A percentile compares a stretch with the other conserved stretches of the same genome.
Evolutionary conservation across 2,329 filamentous ascomycete species (phyloP).

Genomic region (Diaporthe eres): DNA sequence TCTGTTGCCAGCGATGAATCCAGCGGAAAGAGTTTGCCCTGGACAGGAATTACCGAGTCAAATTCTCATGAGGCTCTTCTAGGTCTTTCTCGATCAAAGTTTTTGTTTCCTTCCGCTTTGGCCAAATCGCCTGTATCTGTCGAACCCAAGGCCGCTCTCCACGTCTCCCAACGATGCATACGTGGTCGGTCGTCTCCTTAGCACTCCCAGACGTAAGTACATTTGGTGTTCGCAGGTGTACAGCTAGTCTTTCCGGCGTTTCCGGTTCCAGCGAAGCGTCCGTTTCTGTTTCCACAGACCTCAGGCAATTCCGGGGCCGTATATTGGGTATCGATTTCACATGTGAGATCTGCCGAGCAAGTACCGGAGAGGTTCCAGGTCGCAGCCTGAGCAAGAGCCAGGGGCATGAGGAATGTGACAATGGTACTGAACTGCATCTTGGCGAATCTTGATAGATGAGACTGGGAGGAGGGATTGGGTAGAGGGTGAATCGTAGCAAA

Average conservation of each 20-base stretch:
- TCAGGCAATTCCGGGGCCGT: not conserved
- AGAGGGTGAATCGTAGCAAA: not conserved
- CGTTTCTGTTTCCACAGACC: not conserved
- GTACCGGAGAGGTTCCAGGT: not conserved
- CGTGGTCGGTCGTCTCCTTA: not conserved
- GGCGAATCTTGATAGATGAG: not conserved
- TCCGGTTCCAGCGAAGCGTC: not conserved
- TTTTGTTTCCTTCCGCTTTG: not conserved
- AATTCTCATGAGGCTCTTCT: too few species aligned
- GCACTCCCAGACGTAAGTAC: not conserved
- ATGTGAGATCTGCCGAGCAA: not conserved
- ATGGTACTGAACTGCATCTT: conserved; percentile 1
- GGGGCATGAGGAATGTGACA: not conserved
- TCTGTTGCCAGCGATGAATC: too few species aligned
- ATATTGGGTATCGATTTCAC: not conserved
- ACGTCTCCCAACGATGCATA: not conserved
- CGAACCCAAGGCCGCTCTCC: not conserved
- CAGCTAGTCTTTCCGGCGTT: not conserved
- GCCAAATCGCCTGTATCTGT: not conserved
- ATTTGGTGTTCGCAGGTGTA: not conserved
- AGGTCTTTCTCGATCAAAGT: too few species aligned
- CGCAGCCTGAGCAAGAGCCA: not conserved
- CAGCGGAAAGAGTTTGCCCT: too few species aligned
- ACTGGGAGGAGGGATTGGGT: not conserved
- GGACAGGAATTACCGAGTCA: too few species aligned